A percentile compares a stretch with the other conserved stretches of the same genome.
phyloP scores from a whole-genome alignment of 2,329 filamentous ascomycete genomes.

The Aspergillus novoparasiticus region DNA sequence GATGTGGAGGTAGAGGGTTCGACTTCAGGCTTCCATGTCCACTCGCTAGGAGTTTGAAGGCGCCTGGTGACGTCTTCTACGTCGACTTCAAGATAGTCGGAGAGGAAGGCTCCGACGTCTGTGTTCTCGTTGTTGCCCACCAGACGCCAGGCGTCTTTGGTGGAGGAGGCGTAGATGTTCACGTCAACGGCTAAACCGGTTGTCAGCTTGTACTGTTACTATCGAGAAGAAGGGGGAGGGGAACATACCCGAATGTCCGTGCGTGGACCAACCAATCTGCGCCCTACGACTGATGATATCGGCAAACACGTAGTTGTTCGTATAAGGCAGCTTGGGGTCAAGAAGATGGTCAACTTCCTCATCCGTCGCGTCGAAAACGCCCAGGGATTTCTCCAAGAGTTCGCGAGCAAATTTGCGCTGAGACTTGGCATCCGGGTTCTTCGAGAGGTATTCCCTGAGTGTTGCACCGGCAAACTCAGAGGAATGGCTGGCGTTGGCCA shows the following conservation, averaged over 20 bases:
- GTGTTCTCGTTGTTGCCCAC: slow-evolving; percentile 93
- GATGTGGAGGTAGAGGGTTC: slow-evolving; percentile 14
- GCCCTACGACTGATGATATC: slow-evolving; percentile 86
- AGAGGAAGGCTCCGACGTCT: slow-evolving; percentile 81
- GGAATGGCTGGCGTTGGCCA: slow-evolving; percentile 77
- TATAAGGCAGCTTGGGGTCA: slow-evolving; percentile 56
- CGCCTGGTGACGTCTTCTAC: slow-evolving; percentile 76
- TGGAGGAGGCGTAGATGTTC: slow-evolving; percentile 87
- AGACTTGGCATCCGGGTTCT: slow-evolving; percentile 49
- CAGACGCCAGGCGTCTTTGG: slow-evolving; percentile 62
- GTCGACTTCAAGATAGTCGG: slow-evolving; percentile 77
- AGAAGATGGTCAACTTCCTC: slow-evolving; percentile 71
- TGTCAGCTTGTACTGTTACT: slow-evolving; percentile 12
- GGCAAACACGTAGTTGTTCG: slow-evolving; percentile 66
- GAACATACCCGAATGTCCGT: slow-evolving; percentile 71
- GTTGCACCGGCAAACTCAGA: slow-evolving; percentile 69
- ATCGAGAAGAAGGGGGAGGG: not conserved
- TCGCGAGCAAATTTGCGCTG: slow-evolving; percentile 65
- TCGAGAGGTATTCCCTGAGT: slow-evolving; percentile 62
- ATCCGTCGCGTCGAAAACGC: slow-evolving; percentile 72
- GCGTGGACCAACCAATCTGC: slow-evolving; percentile 90
- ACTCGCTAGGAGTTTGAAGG: slow-evolving; percentile 51
- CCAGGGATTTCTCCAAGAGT: slow-evolving; percentile 71
- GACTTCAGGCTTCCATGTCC: slow-evolving; percentile 13
- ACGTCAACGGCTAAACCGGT: slow-evolving; percentile 73